A percentile compares a stretch with the other conserved stretches of the same genome.
These are phyloP conservation scores for Thraustotheca clavata DNA, from an alignment of 352 stramenopile species.

Conservation along the genomic window DNA sequence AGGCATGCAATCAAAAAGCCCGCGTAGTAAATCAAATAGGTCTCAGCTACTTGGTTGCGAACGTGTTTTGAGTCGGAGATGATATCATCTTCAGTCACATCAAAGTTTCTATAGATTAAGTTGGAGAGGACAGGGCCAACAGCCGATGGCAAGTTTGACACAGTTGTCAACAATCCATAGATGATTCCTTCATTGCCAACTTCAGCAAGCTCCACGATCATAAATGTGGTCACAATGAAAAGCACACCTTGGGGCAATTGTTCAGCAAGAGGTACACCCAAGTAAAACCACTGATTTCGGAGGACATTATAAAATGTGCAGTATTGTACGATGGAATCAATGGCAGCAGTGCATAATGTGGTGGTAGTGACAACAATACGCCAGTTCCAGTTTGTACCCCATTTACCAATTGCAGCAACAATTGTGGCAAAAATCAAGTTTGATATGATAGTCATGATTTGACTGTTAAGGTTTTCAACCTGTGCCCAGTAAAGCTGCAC, in stretches of 20 bases:
- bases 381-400: conserved; percentile 49
- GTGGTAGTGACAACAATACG: conserved; percentile 29
- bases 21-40: conserved; percentile 30
- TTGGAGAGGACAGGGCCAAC: conserved; percentile 35
- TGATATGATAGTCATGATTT: conserved; percentile 39
- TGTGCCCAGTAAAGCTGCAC: conserved; percentile 58
- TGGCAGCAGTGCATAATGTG: conserved; percentile 30
- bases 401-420: conserved; percentile 38
- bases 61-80: conserved; percentile 25
- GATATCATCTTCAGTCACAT: conserved; percentile 27
- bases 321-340: conserved; percentile 34
- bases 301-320: conserved; percentile 50
- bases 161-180: conserved; percentile 31
- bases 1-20: conserved; percentile 33
- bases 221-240: conserved; percentile 25
- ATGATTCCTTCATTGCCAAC: conserved; percentile 30
- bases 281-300: conserved; percentile 41
- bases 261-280: conserved; percentile 39
- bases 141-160: conserved; percentile 25
- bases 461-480: conserved; percentile 40
- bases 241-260: conserved; percentile 33
- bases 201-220: conserved; percentile 30
- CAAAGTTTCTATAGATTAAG: conserved; percentile 31
- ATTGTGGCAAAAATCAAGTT: conserved; percentile 32
- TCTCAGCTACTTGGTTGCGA: conserved; percentile 28